phyloP scores from a whole-genome alignment of 768 basidiomycete species.

The Podaxis pistillaris region DNA sequence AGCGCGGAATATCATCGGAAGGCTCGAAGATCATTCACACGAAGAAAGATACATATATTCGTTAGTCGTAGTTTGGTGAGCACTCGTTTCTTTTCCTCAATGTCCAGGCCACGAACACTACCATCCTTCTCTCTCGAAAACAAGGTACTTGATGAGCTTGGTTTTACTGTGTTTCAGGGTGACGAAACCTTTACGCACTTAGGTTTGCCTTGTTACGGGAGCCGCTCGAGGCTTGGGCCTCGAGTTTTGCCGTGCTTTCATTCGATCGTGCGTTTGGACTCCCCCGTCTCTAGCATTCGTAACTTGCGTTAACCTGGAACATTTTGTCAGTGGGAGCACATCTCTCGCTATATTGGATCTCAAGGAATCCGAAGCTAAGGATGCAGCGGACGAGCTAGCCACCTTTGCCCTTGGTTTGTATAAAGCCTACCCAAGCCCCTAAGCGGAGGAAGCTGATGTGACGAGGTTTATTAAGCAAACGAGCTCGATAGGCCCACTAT shows the following conservation, averaged over 20 bases:
- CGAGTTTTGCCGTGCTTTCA: slow-evolving; percentile 87
- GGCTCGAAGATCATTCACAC: not conserved
- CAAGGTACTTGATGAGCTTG: slow-evolving; percentile 45
- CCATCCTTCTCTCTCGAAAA: slow-evolving; percentile 76
- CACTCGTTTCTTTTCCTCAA: not conserved
- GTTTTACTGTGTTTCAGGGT: not conserved
- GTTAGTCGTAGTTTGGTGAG: not conserved
- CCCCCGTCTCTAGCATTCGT: not conserved
- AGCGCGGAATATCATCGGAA: not conserved
- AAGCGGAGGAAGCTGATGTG: not conserved
- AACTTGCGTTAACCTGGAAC: slow-evolving; percentile 1
- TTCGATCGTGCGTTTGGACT: slow-evolving; percentile 64
- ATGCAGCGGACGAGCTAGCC: slow-evolving; percentile 66
- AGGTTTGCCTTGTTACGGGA: slow-evolving; percentile 93
- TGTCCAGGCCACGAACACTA: slow-evolving; percentile 47
- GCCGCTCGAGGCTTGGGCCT: slow-evolving; percentile 89
- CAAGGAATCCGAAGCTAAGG: slow-evolving; percentile 62
- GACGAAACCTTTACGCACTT: slow-evolving; percentile 5
- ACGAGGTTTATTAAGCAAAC: slow-evolving; percentile 46
- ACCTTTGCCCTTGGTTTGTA: slow-evolving; percentile 27
- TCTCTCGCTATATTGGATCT: slow-evolving; percentile 81
- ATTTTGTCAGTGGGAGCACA: slow-evolving; percentile 65
- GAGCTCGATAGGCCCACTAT: slow-evolving; percentile 58
- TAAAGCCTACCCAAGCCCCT: not conserved
- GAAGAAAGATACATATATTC: not conserved